Evolutionary conservation across 345 rosid species (phyloP).

Genomic region (Eucalyptus pumila): DNA sequence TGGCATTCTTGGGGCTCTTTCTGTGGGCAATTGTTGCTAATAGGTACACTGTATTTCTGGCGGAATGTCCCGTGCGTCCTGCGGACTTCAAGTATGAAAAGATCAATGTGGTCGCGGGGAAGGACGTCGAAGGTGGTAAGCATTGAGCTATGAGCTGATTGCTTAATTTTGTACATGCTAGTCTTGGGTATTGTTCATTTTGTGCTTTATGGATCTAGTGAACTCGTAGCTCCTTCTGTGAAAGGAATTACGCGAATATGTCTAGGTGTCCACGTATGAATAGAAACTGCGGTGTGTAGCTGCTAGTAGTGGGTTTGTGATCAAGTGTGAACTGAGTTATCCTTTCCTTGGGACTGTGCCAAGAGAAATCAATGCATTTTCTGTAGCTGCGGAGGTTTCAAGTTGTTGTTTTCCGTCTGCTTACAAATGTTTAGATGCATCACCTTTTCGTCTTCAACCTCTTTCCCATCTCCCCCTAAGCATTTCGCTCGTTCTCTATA

Average conservation of each 20-base stretch:
- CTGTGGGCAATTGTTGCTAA: conserved; percentile 18
- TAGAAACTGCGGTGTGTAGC: background rate
- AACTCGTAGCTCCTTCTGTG: background rate
- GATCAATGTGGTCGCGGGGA: conserved; percentile 6
- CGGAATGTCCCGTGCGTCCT: background rate
- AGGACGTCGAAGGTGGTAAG: background rate
- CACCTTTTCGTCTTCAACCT: background rate
- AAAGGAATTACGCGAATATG: background rate
- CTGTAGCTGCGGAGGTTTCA: background rate
- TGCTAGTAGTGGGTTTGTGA: background rate
- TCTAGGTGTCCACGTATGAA: background rate
- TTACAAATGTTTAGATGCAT: background rate
- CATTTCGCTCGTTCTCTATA: fast-evolving
- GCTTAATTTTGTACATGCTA: background rate
- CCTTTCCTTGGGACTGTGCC: background rate
- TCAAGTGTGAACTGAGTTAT: background rate
- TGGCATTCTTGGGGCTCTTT: conserved; percentile 17
- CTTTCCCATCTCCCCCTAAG: background rate
- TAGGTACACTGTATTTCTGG: conserved; percentile 6
- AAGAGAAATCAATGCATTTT: background rate
- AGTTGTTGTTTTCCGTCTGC: background rate
- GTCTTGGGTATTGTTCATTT: background rate
- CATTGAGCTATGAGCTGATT: background rate
- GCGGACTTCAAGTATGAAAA: conserved; percentile 31
- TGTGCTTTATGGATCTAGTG: background rate